Conservation (phyloP, 2,329 filamentous ascomycete species). For the Cordyceps pruinosa region DNA sequence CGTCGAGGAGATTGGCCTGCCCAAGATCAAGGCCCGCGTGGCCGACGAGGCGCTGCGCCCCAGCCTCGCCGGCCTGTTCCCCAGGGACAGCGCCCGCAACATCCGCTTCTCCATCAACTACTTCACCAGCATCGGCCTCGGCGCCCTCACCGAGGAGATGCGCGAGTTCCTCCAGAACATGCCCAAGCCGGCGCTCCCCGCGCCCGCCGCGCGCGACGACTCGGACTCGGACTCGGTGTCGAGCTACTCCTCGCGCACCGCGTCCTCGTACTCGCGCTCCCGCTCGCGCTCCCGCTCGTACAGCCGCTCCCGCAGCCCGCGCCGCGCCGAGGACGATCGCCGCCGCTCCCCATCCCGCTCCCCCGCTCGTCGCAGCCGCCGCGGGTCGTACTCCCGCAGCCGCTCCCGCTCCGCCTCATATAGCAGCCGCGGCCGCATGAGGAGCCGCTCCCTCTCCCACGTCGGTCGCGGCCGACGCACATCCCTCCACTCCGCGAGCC, state of each 20-base stretch:
- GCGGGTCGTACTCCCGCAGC: conserved; percentile 24
- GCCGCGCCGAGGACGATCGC: conserved; percentile 16
- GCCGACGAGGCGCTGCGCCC: conserved; percentile 72
- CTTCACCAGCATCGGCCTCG: conserved; percentile 97
- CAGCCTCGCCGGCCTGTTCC: conserved; percentile 80
- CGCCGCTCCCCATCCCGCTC: conserved; percentile 25
- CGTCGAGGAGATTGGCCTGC: conserved; percentile 76
- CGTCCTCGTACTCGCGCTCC: conserved; percentile 47
- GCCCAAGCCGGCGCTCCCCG: conserved; percentile 73
- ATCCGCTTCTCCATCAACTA: conserved; percentile 98
- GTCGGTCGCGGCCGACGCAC: neutral
- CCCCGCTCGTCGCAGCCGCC: conserved; percentile 19
- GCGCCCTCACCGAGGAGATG: conserved; percentile 89
- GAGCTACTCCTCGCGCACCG: conserved; percentile 70
- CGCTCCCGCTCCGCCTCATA: conserved; percentile 30
- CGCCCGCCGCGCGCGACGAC: conserved; percentile 35
- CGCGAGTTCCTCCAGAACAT: conserved; percentile 83
- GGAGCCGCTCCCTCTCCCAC: neutral
- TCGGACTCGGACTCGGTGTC: conserved; percentile 67
- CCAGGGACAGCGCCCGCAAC: conserved; percentile 79
- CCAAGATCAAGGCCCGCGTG: conserved; percentile 68
- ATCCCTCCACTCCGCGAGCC: neutral
- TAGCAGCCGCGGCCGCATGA: conserved; percentile 31
- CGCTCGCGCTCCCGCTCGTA: conserved; percentile 38
- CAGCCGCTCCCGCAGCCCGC: conserved; percentile 17